Base-by-base conservation (phyloP, 2,329 filamentous ascomycete species). In the Alternaria arborescens region DNA sequence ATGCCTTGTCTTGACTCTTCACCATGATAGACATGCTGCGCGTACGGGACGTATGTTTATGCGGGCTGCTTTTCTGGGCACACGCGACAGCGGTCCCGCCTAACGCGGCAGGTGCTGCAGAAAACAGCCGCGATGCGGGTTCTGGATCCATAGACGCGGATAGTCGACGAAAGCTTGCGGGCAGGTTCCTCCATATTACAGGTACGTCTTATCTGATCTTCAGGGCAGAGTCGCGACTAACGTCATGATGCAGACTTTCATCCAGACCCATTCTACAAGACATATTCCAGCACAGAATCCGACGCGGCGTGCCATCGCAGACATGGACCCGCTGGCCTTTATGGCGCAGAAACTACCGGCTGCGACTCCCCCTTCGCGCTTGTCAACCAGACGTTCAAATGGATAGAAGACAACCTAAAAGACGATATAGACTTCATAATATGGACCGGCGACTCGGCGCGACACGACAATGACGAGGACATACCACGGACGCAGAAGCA, bases 391-490 rank as follows among this genome's bases (percentile, higher is more conserved):
- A 98, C 94, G 0, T 92, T 98, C 74, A 85, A 89, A 72, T 99
- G 94, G 94, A 90, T 99, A 52, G 84, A 88, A 44, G 85, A 88
- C 43, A 89, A 97, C 71, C 74, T 97, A 59, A 90, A 87, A 74
- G 90, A 94, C 74, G 80, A 89, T 4, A 86, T 97, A 65, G 93
- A 97, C 77, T 97, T 97, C 76, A 89, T 97, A 51, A 83, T 97
- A 50, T 97, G 93, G 93, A 97, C 94, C 1, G 93, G 93, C 66
- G 93, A 97, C 78, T 94, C 91, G 32, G 92, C 91, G 20, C 87
- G 93, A 66, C 93, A 97, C 79, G 94, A 97, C 78, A 94, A 90
- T 77, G 93, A 97, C 76, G 91, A 94, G 76, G 80, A 86, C 48
- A 84, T 91, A 34, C 94, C 94, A 12, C 90, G 95, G 67, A 91